Evolutionary conservation across 2,329 filamentous ascomycete genomes (phyloP), one percentile per base, ranked within the genome.

Genomic region (Fonsecaea erecta): DNA sequence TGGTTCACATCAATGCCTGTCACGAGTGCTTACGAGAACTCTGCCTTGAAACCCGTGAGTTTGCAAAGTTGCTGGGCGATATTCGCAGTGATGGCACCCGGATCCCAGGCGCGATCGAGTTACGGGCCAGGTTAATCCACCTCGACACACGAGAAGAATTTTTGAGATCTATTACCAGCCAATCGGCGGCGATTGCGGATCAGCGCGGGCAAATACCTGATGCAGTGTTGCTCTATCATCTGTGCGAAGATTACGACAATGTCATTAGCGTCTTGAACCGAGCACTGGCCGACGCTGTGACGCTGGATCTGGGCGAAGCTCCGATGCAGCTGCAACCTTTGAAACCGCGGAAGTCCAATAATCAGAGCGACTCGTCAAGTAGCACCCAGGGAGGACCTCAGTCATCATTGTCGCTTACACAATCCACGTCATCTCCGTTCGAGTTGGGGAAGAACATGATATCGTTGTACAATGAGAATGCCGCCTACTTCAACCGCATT

Each of bases 1-100:
- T 86, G 66, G 88, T 89, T 51, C 94, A 97, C 75, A 86, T 88
- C 60, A 87, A 86, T 54, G 86, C 97, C 40, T 98, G 94, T 78
- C 92, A 97, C 77, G 92, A 97, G 77, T 94, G 93, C 6, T 83
- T 99, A 63, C 91, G 93, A 37, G 95, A 98, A 77, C 88, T 98
- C 62, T 93, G 97, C 28, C 84, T 99, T n/a, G 95, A 99, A 79
- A 97, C 93, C 21, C 88, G 94, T 70, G 95, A 99, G 75, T 99
- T 98, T 77, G 94, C 93, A 74, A 91, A 92, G 74, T 83, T 99
- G 14, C 88, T 99, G 55, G 95, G 96, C 60, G 96, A 99, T 75
- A 93, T 99, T 72, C 86, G 88, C 65, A 86, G 88, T 1, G 92
- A 98, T 74, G 95, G 95, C 24, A 89, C 88, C 67, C 89, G 93